A percentile compares a stretch with the other conserved stretches of the same genome.
phyloP scores from a whole-genome alignment of 2,329 filamentous ascomycete genomes.

The Trematosphaeria pertusa region DNA sequence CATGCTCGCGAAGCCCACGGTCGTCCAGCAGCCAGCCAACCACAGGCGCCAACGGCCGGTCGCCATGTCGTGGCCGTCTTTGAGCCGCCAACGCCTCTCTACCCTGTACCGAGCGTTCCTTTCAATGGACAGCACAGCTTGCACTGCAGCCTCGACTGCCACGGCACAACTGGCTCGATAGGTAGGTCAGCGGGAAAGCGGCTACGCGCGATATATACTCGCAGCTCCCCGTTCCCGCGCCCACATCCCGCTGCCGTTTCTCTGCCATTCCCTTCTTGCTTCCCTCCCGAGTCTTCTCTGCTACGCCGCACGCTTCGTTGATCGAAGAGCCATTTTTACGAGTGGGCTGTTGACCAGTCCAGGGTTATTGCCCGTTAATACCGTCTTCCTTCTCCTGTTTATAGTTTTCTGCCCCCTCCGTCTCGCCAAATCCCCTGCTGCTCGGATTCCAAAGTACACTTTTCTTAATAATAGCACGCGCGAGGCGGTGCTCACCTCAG shows the following conservation, averaged over 20 bases:
- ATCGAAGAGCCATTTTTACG: slow-evolving; percentile 51
- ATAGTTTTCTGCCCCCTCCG: slow-evolving; percentile 29
- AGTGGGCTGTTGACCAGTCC: slow-evolving; percentile 54
- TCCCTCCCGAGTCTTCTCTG: slow-evolving; percentile 36
- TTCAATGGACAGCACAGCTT: slow-evolving; percentile 40
- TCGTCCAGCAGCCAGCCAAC: slow-evolving; percentile 33
- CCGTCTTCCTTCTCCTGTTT: slow-evolving; percentile 28
- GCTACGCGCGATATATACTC: slow-evolving; percentile 46
- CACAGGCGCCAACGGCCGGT: slow-evolving; percentile 24
- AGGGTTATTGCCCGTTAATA: slow-evolving; percentile 48
- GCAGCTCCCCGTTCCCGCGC: slow-evolving; percentile 33
- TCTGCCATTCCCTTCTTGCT: slow-evolving; percentile 46
- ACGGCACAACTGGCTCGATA: slow-evolving; percentile 32
- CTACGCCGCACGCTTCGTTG: slow-evolving; percentile 49
- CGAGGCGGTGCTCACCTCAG: slow-evolving; percentile 46
- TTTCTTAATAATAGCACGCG: slow-evolving; percentile 48
- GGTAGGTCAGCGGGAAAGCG: slow-evolving; percentile 32
- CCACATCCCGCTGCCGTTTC: slow-evolving; percentile 28
- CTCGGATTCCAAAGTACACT: slow-evolving; percentile 36
- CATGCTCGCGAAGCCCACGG: slow-evolving; percentile 20
- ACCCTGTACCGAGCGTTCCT: slow-evolving; percentile 24
- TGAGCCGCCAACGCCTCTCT: slow-evolving; percentile 43
- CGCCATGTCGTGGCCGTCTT: slow-evolving; percentile 44
- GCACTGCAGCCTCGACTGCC: slow-evolving; percentile 37
- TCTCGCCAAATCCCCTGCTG: slow-evolving; percentile 24